Evolutionary conservation across 1,284 basidiomycete species (phyloP), one percentile per base, ranked within the genome.

Genomic region (Leccinum holopus): DNA sequence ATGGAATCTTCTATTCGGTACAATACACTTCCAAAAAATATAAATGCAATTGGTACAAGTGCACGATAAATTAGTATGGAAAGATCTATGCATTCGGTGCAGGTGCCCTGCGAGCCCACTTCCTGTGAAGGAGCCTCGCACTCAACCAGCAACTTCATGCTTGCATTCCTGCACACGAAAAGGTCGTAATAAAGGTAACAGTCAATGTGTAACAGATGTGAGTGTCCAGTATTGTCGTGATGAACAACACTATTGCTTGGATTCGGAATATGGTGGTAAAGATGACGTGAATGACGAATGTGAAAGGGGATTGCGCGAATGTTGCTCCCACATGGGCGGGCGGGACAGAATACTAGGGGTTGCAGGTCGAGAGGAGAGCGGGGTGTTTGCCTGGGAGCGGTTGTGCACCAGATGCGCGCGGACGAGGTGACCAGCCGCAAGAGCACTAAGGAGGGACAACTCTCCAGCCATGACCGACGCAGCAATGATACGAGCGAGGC

Each of bases 381-480:
- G 90, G 0, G 91, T 92, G 63, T 85, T 86, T 16, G 85, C 80
- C 68, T 85, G 84, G 63, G 85, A 87, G 54, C 91, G 81, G 74
- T 94, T 94, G 78, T 93, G 91, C n/a, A 84, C 85, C 79, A 97
- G 86, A 75, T 97, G 94, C 30, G 94, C 94, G 56, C 89, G 84
- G 72, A 97, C 92, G 64, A 97, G 83, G 72, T 96, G 94, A 1
- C 95, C 95, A 0, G 94, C 95, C 0, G 95, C 95, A 28, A 98
- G 84, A 1, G 95, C 95, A 66, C 87, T 88, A 75, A 98, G 84
- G 66, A 98, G 83, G 25, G 90, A 93, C 57, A 97, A 80, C 76
- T 98, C 95, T 53, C 95, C 95, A 3, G 95, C 95, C 94, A 98
- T 96, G 70, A 97, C 95, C 1, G 92, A 84, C 0, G 93, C 87